Conservation (phyloP, 306 rosid genomes). For the Purshia tridentata region DNA sequence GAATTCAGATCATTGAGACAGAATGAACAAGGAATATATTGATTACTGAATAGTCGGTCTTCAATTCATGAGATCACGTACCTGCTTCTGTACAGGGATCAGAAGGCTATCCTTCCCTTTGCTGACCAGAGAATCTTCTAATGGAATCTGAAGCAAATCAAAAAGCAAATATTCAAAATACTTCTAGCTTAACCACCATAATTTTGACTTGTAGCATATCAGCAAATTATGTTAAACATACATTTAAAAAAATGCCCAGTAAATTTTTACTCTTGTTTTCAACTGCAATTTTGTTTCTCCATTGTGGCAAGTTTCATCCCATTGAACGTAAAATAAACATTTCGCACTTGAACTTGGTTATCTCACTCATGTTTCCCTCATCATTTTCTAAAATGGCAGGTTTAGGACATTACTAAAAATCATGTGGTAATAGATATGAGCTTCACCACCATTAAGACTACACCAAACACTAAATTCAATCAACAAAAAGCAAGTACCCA, state of each 20-base stretch:
- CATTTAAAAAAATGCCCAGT: background rate
- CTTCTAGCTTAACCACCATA: background rate
- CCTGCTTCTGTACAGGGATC: slow-evolving; percentile 67
- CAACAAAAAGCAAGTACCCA: background rate
- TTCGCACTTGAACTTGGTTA: background rate
- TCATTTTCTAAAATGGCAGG: background rate
- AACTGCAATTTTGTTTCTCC: background rate
- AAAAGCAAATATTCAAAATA: background rate
- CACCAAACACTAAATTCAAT: background rate
- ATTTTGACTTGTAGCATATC: background rate
- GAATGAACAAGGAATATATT: slow-evolving; percentile 15
- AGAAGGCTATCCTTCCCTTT: slow-evolving; percentile 81
- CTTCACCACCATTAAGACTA: background rate
- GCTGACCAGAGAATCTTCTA: slow-evolving; percentile 52
- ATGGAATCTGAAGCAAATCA: slow-evolving; percentile 43
- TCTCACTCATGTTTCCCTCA: background rate
- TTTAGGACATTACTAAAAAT: background rate
- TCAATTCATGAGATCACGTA: slow-evolving; percentile 24
- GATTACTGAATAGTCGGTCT: background rate
- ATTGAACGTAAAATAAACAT: background rate
- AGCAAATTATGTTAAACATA: background rate
- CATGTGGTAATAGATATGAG: background rate
- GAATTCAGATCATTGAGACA: slow-evolving; percentile 16
- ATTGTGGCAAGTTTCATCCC: background rate
- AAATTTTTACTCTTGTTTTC: background rate